Evolutionary conservation across 768 basidiomycete genomes (phyloP).

Genomic region (Suillus subaureus): DNA sequence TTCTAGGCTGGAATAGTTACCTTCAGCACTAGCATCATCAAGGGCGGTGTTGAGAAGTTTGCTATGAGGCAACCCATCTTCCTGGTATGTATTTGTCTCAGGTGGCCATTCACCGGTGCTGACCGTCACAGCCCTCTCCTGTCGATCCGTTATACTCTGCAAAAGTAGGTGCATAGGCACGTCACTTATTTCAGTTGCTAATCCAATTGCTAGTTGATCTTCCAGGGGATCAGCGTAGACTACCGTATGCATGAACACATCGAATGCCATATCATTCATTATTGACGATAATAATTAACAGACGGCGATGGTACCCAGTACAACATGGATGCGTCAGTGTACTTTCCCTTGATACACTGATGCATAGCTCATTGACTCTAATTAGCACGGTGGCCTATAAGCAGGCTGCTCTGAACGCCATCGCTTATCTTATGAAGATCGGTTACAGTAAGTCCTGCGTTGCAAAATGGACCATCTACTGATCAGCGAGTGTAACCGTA

Average conservation of each 20-base stretch:
- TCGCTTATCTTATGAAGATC: slow-evolving; percentile 67
- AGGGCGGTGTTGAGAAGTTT: slow-evolving; percentile 73
- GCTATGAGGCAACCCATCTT: slow-evolving; percentile 76
- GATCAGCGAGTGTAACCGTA: slow-evolving; percentile 21
- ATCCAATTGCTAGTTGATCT: slow-evolving; percentile 50
- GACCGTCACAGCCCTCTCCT: slow-evolving; percentile 57
- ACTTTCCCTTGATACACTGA: neutral
- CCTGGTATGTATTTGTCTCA: slow-evolving; percentile 43
- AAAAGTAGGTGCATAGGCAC: slow-evolving; percentile 42
- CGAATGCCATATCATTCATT: slow-evolving; percentile 2
- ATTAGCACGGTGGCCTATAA: slow-evolving; percentile 74
- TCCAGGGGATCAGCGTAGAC: slow-evolving; percentile 77
- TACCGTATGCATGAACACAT: slow-evolving; percentile 46
- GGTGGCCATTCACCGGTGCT: neutral
- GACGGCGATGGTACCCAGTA: slow-evolving; percentile 77
- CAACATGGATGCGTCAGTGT: slow-evolving; percentile 70
- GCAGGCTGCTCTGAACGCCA: slow-evolving; percentile 76
- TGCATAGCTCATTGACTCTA: neutral
- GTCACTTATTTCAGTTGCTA: slow-evolving; percentile 1
- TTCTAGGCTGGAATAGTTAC: slow-evolving; percentile 69
- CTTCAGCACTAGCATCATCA: slow-evolving; percentile 72
- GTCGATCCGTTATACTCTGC: slow-evolving; percentile 74
- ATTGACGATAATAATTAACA: slow-evolving; percentile 22
- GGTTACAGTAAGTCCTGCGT: slow-evolving; percentile 61
- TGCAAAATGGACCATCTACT: slow-evolving; percentile 1